phyloP scores from a whole-genome alignment of 768 basidiomycete genomes.

The Pisolithus tinctorius region DNA sequence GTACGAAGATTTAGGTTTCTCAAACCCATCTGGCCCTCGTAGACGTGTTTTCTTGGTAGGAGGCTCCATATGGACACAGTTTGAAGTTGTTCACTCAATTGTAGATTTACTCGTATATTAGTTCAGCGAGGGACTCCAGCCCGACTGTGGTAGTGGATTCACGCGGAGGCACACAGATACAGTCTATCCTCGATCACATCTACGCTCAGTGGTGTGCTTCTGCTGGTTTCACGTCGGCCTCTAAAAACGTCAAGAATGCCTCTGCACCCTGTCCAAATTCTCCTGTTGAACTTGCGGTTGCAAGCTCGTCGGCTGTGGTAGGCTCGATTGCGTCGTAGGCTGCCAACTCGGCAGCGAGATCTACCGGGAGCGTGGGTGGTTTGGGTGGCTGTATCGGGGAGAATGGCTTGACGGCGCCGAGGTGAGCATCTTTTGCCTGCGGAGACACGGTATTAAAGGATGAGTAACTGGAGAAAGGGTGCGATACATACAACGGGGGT shows the following conservation, averaged over 20 bases:
- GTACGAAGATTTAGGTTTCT: conserved; percentile 16
- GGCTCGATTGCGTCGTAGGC: conserved; percentile 85
- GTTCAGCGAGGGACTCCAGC: neutral
- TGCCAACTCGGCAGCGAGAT: conserved; percentile 86
- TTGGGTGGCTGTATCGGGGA: conserved; percentile 67
- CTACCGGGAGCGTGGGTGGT: conserved; percentile 66
- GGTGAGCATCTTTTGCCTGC: conserved; percentile 86
- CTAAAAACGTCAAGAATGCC: conserved; percentile 73
- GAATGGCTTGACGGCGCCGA: conserved; percentile 82
- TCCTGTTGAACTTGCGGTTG: conserved; percentile 21
- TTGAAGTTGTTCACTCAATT: neutral
- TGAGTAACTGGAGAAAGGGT: neutral
- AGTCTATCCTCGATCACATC: neutral
- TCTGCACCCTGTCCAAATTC: conserved; percentile 48
- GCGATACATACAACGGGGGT: conserved; percentile 52
- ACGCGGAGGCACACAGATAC: neutral
- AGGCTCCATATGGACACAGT: conserved; percentile 4
- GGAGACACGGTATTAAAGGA: neutral
- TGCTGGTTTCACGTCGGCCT: conserved; percentile 68
- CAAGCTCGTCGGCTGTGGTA: conserved; percentile 38
- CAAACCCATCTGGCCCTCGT: conserved; percentile 24
- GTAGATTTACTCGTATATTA: neutral
- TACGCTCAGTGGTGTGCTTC: conserved; percentile 48
- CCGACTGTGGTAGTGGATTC: neutral
- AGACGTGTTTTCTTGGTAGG: conserved; percentile 5